A percentile compares a stretch with the other conserved stretches of the same genome.
phyloP scores from a whole-genome alignment of 2,329 filamentous ascomycete species.

The Phoma herbarum region DNA sequence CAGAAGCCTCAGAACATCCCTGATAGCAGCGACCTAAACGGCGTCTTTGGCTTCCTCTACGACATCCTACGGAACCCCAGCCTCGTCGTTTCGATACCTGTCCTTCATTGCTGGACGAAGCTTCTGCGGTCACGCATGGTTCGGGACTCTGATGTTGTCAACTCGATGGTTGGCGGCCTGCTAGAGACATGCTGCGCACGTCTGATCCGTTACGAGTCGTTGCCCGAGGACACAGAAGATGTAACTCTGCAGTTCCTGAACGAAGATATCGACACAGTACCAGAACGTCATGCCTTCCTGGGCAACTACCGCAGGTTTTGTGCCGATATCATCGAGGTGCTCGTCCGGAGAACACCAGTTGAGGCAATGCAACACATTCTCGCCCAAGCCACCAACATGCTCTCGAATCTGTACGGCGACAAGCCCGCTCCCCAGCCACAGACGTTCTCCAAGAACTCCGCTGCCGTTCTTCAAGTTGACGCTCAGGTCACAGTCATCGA shows the following conservation, averaged over 20 bases:
- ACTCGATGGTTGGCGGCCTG: constrained; percentile 73
- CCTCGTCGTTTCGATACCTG: constrained; percentile 90
- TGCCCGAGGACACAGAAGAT: constrained; percentile 83
- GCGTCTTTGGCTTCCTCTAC: constrained; percentile 81
- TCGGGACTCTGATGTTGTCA: constrained; percentile 69
- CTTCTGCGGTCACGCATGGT: constrained; percentile 78
- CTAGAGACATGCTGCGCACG: constrained; percentile 84
- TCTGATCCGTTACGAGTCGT: constrained; percentile 84
- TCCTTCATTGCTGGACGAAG: constrained; percentile 88
- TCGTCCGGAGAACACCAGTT: constrained; percentile 81
- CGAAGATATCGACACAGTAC: constrained; percentile 94
- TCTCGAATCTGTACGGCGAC: constrained; percentile 78
- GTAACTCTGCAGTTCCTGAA: constrained; percentile 82
- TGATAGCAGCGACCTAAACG: constrained; percentile 70
- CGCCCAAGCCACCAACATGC: constrained; percentile 74
- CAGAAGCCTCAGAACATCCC: constrained; percentile 75
- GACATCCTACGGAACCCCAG: constrained; percentile 84
- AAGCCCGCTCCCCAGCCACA: constrained; percentile 68
- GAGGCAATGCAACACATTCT: constrained; percentile 91
- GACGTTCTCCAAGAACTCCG: constrained; percentile 69
- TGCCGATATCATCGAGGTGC: constrained; percentile 83
- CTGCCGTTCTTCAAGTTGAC: constrained; percentile 80
- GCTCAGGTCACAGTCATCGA: constrained; percentile 91
- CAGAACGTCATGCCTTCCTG: constrained; percentile 92
- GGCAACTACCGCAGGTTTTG: constrained; percentile 96